Conservation (phyloP, 2,329 filamentous ascomycete genomes). For the Colletotrichum sp. region DNA sequence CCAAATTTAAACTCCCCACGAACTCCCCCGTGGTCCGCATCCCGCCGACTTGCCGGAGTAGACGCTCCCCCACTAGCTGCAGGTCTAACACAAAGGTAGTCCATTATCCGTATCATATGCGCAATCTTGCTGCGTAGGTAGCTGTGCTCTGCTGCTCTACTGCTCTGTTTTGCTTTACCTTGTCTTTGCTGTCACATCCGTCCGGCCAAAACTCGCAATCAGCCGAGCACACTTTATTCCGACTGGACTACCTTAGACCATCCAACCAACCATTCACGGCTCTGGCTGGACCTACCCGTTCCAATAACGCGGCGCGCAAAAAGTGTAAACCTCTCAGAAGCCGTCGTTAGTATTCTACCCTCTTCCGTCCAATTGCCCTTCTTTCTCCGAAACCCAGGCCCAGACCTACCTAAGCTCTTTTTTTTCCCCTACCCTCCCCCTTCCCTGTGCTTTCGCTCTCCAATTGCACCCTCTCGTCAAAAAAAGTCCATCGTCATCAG, state of each 20-base stretch:
- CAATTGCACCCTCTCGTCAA: neutral
- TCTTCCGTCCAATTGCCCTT: neutral
- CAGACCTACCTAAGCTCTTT: neutral
- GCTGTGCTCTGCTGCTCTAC: neutral
- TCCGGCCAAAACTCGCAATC: neutral
- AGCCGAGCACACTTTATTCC: slow-evolving; percentile 11
- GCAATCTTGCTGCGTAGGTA: neutral
- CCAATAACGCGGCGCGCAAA: neutral
- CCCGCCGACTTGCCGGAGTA: slow-evolving; percentile 5
- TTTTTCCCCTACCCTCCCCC: neutral
- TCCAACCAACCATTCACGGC: neutral
- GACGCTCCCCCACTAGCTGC: slow-evolving; percentile 15
- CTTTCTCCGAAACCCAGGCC: neutral
- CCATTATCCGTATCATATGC: slow-evolving; percentile 8
- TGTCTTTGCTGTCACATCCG: neutral
- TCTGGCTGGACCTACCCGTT: neutral
- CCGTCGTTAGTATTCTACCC: neutral
- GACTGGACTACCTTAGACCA: neutral
- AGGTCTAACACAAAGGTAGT: neutral
- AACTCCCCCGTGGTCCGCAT: neutral
- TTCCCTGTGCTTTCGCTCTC: neutral
- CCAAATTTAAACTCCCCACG: neutral
- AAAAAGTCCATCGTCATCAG: slow-evolving; percentile 16
- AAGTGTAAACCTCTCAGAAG: neutral
- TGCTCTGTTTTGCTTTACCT: neutral